Conservation (phyloP, 73 alveolate species). For the Effrenium voratum region DNA sequence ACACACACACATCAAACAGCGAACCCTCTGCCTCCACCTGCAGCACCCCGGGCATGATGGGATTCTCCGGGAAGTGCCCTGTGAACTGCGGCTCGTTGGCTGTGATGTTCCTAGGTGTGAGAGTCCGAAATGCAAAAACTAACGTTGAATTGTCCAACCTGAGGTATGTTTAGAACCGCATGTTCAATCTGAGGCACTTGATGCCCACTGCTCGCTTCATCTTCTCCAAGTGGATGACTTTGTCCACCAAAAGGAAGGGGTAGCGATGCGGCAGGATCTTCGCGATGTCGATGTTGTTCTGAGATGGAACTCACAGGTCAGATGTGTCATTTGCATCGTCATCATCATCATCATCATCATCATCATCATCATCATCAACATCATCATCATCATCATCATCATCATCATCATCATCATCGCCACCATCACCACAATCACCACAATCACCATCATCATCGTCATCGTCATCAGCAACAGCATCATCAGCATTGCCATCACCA, state of each 20-base stretch:
- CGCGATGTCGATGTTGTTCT: conserved; percentile 73
- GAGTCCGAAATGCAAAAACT: too few species aligned
- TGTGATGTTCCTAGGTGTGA: conserved; percentile 40
- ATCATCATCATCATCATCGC: too few species aligned
- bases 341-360: too few species aligned
- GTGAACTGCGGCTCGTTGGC: conserved; percentile 95
- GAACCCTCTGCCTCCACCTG: conserved; percentile 65
- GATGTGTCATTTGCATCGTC: background rate
- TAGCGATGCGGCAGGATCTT: conserved; percentile 90
- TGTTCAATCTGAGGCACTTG: conserved; percentile 2
- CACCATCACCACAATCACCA: too few species aligned
- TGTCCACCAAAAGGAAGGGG: conserved; percentile 90
- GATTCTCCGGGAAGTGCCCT: conserved; percentile 90
- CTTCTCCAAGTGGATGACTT: conserved; percentile 90
- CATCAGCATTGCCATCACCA: too few species aligned
- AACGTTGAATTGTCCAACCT: too few species aligned
- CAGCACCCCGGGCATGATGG: conserved; percentile 94
- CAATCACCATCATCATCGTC: too few species aligned
- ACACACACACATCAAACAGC: too few species aligned
- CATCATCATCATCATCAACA: too few species aligned
- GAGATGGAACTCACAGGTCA: background rate
- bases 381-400: too few species aligned
- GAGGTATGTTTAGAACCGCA: too few species aligned
- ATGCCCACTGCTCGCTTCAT: conserved; percentile 88
- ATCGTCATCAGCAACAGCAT: too few species aligned